Base-by-base conservation (phyloP, 2,329 filamentous ascomycete genomes). In the Xylariales sp. region DNA sequence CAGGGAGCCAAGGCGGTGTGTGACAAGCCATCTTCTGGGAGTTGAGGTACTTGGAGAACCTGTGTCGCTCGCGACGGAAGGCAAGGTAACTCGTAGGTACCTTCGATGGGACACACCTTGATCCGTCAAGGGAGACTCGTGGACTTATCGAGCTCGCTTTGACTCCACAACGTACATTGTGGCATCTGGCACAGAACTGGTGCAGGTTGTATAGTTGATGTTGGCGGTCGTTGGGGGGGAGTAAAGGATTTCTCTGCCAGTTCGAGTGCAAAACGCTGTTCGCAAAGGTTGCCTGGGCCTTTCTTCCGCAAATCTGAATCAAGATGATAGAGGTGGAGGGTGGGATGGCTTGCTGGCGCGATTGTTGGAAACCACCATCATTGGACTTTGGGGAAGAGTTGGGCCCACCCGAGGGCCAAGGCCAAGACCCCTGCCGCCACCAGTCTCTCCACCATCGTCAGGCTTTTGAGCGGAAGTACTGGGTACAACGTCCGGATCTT, bases 1-100 rank as follows among this genome's bases (percentile, higher is more conserved):
- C 47, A 55, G 45, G 47, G 45, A 51, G 46, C n/a, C 43, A 53
- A 56, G 55, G 58, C 58, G 58, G 58, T 60, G 58, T 59, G 55
- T 53, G 50, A 41, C 49, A 46, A 46, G 35, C 33, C 18, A 31
- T 28, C 28, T 40, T 31, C 46, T 29, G 29, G 15, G 33, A 24
- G 29, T 31, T 40, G 27, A 40, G 31, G 35, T 46, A 43, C 44
- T 39, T 42, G 37, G 22, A 21, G 20, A 34, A 34, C 41, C 32
- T 21, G 16, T 40, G 21, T 29, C 20, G 31, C 25, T 3, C 31
- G 25, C 40, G 39, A 33, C 18, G 22, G 15, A n/a, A 19, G 36
- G 36, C n/a, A n/a, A n/a, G n/a, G n/a, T n/a, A n/a, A n/a, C n/a
- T n/a, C n/a, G 27, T 39, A 20, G 15, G 29, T 31, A 40, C 14